phyloP scores from a whole-genome alignment of 2,329 filamentous ascomycete species.

The Fusarium odoratissimum region DNA sequence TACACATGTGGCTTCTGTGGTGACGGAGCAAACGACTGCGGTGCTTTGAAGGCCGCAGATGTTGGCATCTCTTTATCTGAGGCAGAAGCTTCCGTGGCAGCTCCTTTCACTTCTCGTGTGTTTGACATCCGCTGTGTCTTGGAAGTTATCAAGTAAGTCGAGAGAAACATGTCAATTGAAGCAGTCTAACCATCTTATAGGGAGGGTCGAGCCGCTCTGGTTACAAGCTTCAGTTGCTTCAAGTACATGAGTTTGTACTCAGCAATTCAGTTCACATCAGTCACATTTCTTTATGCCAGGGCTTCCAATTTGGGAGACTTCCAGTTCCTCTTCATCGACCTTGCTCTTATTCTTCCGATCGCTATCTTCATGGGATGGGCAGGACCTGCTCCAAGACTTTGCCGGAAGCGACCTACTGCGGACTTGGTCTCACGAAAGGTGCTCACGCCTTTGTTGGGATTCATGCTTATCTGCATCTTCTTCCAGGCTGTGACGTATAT shows the following conservation, averaged over 20 bases:
- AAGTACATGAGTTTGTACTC: conserved; percentile 99
- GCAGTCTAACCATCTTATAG: conserved; percentile 55
- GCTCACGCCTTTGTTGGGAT: conserved; percentile 86
- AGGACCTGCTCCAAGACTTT: conserved; percentile 80
- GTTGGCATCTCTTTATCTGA: conserved; percentile 97
- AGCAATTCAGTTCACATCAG: conserved; percentile 98
- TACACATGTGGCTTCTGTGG: conserved; percentile 97
- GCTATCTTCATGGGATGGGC: conserved; percentile 99
- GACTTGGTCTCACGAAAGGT: conserved; percentile 94
- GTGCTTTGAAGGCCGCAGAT: conserved; percentile 94
- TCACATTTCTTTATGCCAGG: conserved; percentile 94
- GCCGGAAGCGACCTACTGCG: conserved; percentile 88
- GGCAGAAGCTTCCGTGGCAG: conserved; percentile 97
- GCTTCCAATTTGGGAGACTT: conserved; percentile 97
- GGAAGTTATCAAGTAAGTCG: conserved; percentile 80
- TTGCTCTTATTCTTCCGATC: conserved; percentile 91
- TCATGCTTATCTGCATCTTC: conserved; percentile 83
- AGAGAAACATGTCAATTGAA: neutral
- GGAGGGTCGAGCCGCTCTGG: conserved; percentile 91
- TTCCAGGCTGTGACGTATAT: conserved; percentile 81
- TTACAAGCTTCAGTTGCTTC: conserved; percentile 99
- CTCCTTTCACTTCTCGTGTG: conserved; percentile 92
- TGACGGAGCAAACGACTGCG: conserved; percentile 97
- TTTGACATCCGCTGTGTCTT: conserved; percentile 98
- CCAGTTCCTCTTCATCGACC: conserved; percentile 96